These are phyloP conservation scores for Gossypium ekmanianum DNA, from an alignment of 345 rosid species.

Conservation along the genomic window DNA sequence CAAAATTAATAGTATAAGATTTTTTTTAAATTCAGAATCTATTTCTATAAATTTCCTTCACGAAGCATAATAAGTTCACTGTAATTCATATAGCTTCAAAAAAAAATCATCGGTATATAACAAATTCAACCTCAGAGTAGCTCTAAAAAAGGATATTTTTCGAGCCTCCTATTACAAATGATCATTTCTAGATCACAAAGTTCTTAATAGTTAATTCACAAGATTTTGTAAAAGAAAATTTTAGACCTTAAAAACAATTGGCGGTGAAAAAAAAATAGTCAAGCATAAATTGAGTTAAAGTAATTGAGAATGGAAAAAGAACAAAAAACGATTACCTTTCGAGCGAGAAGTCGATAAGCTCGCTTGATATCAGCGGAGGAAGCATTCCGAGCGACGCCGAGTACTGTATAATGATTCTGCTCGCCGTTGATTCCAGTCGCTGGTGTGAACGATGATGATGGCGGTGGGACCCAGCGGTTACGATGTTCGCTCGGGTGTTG, in stretches of 20 bases:
- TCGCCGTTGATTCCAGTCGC: conserved; percentile 38
- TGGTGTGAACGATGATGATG: conserved; percentile 36
- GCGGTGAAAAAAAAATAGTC: neutral
- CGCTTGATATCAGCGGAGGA: conserved; percentile 60
- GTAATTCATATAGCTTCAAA: neutral
- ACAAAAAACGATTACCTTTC: conserved; percentile 45
- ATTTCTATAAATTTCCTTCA: neutral
- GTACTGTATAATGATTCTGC: conserved; percentile 64
- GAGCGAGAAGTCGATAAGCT: conserved; percentile 88
- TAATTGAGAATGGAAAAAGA: neutral
- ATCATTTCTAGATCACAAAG: conserved; percentile 1
- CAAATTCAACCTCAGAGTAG: neutral
- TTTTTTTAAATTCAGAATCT: neutral
- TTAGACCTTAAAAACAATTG: neutral
- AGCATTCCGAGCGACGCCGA: conserved; percentile 60
- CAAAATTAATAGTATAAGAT: neutral
- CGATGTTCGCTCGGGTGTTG: conserved; percentile 18
- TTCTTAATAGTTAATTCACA: neutral
- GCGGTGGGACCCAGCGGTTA: conserved; percentile 28
- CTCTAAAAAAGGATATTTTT: neutral
- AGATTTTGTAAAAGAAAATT: neutral
- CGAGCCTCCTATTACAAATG: neutral
- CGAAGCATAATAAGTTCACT: neutral
- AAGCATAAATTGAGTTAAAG: neutral
- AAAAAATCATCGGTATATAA: neutral